These are phyloP conservation scores for Leucoagaricus sp. DNA, from an alignment of 1,284 basidiomycete species.

Conservation along the genomic window DNA sequence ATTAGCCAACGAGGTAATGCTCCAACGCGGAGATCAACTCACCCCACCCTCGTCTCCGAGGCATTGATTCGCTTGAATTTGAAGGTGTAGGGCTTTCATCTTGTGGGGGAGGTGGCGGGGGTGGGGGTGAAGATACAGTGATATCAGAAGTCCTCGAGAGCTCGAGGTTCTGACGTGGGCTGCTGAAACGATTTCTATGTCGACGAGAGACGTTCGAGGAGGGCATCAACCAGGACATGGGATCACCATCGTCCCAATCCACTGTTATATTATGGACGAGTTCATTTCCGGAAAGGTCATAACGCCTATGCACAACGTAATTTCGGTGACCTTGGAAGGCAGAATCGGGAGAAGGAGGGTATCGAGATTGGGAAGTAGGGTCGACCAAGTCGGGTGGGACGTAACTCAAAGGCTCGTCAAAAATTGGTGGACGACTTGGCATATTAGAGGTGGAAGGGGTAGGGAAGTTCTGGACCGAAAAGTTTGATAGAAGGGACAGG, in stretches of 20 bases:
- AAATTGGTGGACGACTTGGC: constrained; percentile 34
- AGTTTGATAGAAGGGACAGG: constrained; percentile 37
- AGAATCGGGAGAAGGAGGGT: constrained; percentile 21
- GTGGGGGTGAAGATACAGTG: constrained; percentile 1
- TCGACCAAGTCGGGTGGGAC: constrained; percentile 18
- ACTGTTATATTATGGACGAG: constrained; percentile 37
- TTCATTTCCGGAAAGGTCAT: constrained; percentile 44
- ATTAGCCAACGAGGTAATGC: not conserved
- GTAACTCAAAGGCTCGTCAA: constrained; percentile 41
- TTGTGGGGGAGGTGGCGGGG: not conserved
- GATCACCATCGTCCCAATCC: constrained; percentile 30
- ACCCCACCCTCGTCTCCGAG: constrained; percentile 56
- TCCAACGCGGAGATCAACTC: constrained; percentile 21
- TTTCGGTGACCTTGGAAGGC: constrained; percentile 29
- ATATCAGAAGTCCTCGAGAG: constrained; percentile 21
- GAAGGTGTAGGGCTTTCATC: not conserved
- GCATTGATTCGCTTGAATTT: not conserved
- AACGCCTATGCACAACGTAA: constrained; percentile 41
- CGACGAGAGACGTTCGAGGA: constrained; percentile 17
- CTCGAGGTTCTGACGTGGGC: constrained; percentile 19
- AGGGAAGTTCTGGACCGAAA: constrained; percentile 36
- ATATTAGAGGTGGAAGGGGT: constrained; percentile 32
- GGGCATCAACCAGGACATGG: constrained; percentile 32
- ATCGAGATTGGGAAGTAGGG: constrained; percentile 15
- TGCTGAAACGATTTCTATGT: constrained; percentile 16